Evolutionary conservation across 1,284 basidiomycete genomes (phyloP).

Genomic region (Pseudozyma pruni): DNA sequence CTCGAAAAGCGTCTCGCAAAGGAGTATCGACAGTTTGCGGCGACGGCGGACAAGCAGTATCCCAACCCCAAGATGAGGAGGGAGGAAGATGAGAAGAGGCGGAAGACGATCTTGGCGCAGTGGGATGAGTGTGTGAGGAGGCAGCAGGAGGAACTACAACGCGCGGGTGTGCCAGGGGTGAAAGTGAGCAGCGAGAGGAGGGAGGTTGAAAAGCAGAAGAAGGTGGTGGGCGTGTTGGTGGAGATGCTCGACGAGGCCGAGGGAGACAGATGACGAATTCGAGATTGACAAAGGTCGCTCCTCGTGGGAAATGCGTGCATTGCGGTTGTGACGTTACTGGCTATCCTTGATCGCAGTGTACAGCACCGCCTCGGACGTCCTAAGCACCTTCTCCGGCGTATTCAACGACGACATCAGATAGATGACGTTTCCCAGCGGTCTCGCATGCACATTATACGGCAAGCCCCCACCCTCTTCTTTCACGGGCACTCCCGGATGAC

Average conservation of each 20-base stretch:
- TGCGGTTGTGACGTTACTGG: not conserved
- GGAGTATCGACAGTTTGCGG: conserved; percentile 17
- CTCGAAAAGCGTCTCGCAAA: conserved; percentile 30
- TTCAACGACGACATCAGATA: conserved; percentile 95
- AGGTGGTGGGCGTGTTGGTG: conserved; percentile 22
- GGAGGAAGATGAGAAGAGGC: conserved; percentile 16
- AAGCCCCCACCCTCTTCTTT: conserved; percentile 29
- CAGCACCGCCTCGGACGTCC: conserved; percentile 51
- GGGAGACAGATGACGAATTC: too few species aligned
- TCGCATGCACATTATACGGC: conserved; percentile 80
- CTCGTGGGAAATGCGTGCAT: not conserved
- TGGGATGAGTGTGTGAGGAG: conserved; percentile 21
- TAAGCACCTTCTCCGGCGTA: conserved; percentile 70
- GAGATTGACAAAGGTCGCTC: not conserved
- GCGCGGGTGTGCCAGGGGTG: conserved; percentile 17
- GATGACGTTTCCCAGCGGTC: conserved; percentile 89
- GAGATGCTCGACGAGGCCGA: conserved; percentile 35
- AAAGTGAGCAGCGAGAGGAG: conserved; percentile 7
- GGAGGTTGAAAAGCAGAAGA: conserved; percentile 23
- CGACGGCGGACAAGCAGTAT: conserved; percentile 22
- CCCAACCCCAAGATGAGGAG: conserved; percentile 18
- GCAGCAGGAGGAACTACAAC: conserved; percentile 26
- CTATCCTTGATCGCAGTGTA: conserved; percentile 13
- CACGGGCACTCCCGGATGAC: conserved; percentile 36
- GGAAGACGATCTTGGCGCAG: conserved; percentile 9